A percentile compares a stretch with the other conserved stretches of the same genome.
phyloP scores from a whole-genome alignment of 2,329 filamentous ascomycete genomes.

The Colletotrichum sp. region DNA sequence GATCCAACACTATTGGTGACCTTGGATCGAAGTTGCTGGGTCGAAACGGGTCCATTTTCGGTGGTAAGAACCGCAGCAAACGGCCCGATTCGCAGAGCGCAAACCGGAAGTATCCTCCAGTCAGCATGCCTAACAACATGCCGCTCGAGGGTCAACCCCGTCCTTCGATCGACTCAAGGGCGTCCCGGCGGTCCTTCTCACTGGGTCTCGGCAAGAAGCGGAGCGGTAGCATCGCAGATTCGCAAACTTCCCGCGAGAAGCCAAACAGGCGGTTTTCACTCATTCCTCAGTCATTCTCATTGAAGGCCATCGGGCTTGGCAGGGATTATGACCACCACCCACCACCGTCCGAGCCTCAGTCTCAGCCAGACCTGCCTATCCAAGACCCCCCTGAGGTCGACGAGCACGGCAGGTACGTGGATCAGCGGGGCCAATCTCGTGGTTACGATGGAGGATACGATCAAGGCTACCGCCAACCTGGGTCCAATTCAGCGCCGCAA shows the following conservation, averaged over 20 bases:
- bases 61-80: constrained; percentile 59
- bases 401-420: constrained; percentile 40
- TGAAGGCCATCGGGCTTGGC: constrained; percentile 67
- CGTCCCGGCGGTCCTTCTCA: constrained; percentile 72
- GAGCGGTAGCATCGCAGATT: constrained; percentile 68
- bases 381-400: constrained; percentile 50
- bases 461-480: constrained; percentile 13
- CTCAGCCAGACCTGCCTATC: constrained; percentile 59
- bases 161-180: constrained; percentile 72
- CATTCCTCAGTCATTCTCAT: constrained; percentile 66
- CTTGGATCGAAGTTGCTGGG: constrained; percentile 86
- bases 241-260: constrained; percentile 62
- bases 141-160: constrained; percentile 63
- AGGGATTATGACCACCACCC: constrained; percentile 56
- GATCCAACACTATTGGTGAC: constrained; percentile 79
- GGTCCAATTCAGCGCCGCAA: constrained; percentile 26
- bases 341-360: constrained; percentile 48
- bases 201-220: constrained; percentile 73
- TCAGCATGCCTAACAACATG: constrained; percentile 83
- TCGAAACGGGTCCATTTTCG: constrained; percentile 81
- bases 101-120: constrained; percentile 80
- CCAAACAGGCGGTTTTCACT: constrained; percentile 72
- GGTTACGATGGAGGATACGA: constrained; percentile 19
- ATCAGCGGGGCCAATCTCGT: constrained; percentile 24
- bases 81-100: constrained; percentile 44